Percentiles rank a stretch among this genome's conserved stretches.
phyloP scores from a whole-genome alignment of 2,329 filamentous ascomycete species.

The Akanthomyces lecanii region DNA sequence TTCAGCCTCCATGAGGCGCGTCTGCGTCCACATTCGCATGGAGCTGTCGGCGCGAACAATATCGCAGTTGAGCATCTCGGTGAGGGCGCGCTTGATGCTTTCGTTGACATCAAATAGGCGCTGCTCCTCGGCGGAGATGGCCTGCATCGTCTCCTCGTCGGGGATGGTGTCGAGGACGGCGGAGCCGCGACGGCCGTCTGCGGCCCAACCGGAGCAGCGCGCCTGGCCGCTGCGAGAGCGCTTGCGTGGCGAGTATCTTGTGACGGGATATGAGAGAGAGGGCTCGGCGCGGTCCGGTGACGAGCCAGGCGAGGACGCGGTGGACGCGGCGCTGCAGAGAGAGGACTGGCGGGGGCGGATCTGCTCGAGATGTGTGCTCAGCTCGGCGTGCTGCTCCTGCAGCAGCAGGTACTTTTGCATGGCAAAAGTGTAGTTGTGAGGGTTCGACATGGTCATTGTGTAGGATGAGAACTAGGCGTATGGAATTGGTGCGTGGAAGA shows the following conservation, averaged over 20 bases:
- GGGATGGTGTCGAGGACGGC: slow-evolving; percentile 37
- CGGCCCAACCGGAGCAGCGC: slow-evolving; percentile 33
- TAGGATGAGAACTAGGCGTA: slow-evolving; percentile 16
- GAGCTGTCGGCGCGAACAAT: slow-evolving; percentile 46
- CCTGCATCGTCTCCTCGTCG: slow-evolving; percentile 45
- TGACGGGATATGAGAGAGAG: slow-evolving; percentile 45
- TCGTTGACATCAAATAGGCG: slow-evolving; percentile 55
- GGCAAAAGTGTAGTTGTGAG: slow-evolving; percentile 40
- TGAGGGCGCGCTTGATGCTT: slow-evolving; percentile 57
- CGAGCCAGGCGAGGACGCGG: slow-evolving; percentile 48
- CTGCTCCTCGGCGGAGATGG: slow-evolving; percentile 50
- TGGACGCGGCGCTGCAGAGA: slow-evolving; percentile 29
- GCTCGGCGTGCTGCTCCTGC: slow-evolving; percentile 51
- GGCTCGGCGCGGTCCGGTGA: slow-evolving; percentile 56
- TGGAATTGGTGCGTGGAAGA: slow-evolving; percentile 23
- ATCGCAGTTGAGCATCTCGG: slow-evolving; percentile 58
- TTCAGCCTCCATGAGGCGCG: slow-evolving; percentile 56
- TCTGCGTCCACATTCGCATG: slow-evolving; percentile 56
- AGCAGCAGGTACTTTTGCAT: slow-evolving; percentile 53
- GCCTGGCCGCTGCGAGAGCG: slow-evolving; percentile 27
- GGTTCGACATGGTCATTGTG: slow-evolving; percentile 27
- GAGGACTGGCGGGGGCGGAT: slow-evolving; percentile 40
- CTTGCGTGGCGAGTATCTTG: slow-evolving; percentile 35
- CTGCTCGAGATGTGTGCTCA: slow-evolving; percentile 47
- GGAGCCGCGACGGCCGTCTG: slow-evolving; percentile 22